A percentile compares a stretch with the other conserved stretches of the same genome.
phyloP scores from a whole-genome alignment of 2,329 filamentous ascomycete species.

The Epichloe uncinata region DNA sequence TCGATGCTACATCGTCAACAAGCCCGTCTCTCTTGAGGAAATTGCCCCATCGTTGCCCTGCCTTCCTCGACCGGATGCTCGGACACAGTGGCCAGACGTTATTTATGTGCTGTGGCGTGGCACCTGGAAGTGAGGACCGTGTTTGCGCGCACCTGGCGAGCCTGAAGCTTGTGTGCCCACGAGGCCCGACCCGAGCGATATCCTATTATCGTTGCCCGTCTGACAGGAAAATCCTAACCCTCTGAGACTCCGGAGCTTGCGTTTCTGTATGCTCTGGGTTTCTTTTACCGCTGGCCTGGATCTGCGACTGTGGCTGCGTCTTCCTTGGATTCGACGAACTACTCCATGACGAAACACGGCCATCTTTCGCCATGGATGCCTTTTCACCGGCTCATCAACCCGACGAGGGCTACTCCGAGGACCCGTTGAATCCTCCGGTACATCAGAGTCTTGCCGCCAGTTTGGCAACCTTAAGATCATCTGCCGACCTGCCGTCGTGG shows the following conservation, averaged over 20 bases:
- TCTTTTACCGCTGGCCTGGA: not conserved
- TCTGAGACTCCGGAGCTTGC: not conserved
- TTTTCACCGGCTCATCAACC: slow-evolving; percentile 44
- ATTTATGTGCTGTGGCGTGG: not conserved
- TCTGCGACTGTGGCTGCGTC: not conserved
- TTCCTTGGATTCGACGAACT: not conserved
- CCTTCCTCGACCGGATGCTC: not conserved
- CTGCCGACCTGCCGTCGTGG: slow-evolving; percentile 35
- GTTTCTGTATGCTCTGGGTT: not conserved
- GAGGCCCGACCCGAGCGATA: not conserved
- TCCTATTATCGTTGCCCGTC: not conserved
- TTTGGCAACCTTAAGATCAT: slow-evolving; percentile 23
- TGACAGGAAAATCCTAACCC: not conserved
- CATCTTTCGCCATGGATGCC: slow-evolving; percentile 25
- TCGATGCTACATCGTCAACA: not conserved
- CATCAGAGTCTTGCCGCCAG: slow-evolving; percentile 19
- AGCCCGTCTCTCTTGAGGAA: not conserved
- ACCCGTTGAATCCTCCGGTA: slow-evolving; percentile 38
- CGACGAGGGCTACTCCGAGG: slow-evolving; percentile 82
- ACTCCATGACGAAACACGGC: slow-evolving; percentile 16
- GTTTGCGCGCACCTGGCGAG: not conserved
- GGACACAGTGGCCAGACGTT: not conserved
- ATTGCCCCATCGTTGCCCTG: not conserved
- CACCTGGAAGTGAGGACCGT: not conserved
- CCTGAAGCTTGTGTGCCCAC: not conserved